phyloP scores from a whole-genome alignment of 495 filamentous ascomycete species.

The Trichodelitschia bisporula region DNA sequence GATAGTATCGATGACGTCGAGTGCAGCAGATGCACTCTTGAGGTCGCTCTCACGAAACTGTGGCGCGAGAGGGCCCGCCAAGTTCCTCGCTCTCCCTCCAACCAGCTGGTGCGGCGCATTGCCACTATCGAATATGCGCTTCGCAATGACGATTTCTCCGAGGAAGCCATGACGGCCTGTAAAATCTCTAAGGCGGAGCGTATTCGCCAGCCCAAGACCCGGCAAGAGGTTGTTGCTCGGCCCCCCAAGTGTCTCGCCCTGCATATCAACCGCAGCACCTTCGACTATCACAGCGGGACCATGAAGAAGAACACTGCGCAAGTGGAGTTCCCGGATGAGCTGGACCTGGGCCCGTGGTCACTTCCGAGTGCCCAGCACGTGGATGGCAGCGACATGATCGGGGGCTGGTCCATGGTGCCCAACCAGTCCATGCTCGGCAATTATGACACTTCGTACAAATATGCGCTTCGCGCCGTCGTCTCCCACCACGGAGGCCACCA shows the following conservation, averaged over 20 bases:
- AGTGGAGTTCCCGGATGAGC: conserved; percentile 43
- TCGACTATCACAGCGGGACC: conserved; percentile 54
- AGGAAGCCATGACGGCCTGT: conserved; percentile 47
- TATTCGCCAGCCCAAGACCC: conserved; percentile 55
- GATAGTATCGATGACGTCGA: conserved; percentile 73
- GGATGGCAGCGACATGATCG: conserved; percentile 45
- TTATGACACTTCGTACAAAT: conserved; percentile 20
- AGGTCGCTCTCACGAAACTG: conserved; percentile 9
- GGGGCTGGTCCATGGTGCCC: conserved; percentile 42
- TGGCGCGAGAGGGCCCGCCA: neutral
- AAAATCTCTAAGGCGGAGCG: conserved; percentile 42
- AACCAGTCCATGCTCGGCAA: conserved; percentile 14
- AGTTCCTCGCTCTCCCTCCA: conserved; percentile 6
- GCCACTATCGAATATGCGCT: conserved; percentile 39
- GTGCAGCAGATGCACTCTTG: conserved; percentile 72
- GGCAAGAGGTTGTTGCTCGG: conserved; percentile 65
- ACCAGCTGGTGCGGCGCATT: conserved; percentile 22
- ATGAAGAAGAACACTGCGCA: conserved; percentile 61
- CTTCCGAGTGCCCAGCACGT: conserved; percentile 14
- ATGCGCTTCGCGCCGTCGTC: conserved; percentile 62
- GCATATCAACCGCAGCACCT: conserved; percentile 79
- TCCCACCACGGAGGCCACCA: conserved; percentile 81
- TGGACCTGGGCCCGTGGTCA: conserved; percentile 63
- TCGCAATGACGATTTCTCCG: conserved; percentile 56
- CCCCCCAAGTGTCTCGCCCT: conserved; percentile 55